These are phyloP conservation scores for Plantago lanceolata DNA, from an alignment of 305 asterid genomes.

Conservation along the genomic window DNA sequence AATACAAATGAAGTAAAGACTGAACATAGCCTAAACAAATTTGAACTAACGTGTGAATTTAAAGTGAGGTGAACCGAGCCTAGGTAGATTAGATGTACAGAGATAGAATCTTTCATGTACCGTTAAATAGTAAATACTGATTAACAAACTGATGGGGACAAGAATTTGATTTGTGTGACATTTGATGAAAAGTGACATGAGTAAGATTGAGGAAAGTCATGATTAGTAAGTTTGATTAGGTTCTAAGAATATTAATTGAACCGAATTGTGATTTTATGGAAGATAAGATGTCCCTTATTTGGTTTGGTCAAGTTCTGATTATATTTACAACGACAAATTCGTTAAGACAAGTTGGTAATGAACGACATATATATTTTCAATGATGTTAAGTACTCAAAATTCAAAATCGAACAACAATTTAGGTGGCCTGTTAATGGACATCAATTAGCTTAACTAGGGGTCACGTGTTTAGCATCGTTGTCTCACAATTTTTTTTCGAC, in stretches of 20 bases:
- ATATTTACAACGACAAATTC: constrained; percentile 3
- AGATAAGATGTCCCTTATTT: constrained; percentile 10
- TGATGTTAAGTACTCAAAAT: neutral
- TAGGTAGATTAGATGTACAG: too few relatives aligned
- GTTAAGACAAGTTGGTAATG: neutral
- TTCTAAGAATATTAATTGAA: neutral
- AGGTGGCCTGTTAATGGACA: constrained; percentile 9
- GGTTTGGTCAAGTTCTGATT: neutral
- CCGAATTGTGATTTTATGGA: neutral
- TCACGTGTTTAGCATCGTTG: too few relatives aligned
- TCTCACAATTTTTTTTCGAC: too few relatives aligned
- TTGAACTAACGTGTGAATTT: too few relatives aligned
- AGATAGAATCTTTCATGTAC: too few relatives aligned
- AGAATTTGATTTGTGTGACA: neutral
- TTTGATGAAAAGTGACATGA: neutral
- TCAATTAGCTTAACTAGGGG: too few relatives aligned
- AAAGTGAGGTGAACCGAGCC: too few relatives aligned
- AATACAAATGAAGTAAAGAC: too few relatives aligned
- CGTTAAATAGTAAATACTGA: too few relatives aligned
- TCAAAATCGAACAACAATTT: neutral
- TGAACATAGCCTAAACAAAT: too few relatives aligned
- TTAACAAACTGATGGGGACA: neutral
- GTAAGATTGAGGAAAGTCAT: neutral
- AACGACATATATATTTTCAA: too few relatives aligned
- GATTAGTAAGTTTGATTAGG: constrained; percentile 4